These are phyloP conservation scores for Ogataea ramenticola DNA, from an alignment of 805 yeast species.

Conservation along the genomic window DNA sequence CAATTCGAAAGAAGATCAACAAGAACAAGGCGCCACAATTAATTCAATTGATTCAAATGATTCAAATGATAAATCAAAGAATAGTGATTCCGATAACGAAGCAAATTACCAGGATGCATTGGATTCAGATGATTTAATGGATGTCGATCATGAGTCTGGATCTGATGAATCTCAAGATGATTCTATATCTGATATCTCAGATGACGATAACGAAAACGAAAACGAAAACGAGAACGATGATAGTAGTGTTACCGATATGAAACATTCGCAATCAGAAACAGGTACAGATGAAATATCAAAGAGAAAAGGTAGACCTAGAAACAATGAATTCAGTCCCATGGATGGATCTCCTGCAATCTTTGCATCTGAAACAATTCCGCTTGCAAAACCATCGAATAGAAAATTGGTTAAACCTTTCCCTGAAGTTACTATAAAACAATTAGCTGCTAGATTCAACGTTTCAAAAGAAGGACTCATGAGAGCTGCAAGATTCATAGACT, in stretches of 20 bases:
- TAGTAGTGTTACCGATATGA: neutral
- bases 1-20: too few species aligned
- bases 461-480: constrained; percentile 10
- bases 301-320: neutral
- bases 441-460: constrained; percentile 20
- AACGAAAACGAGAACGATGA: neutral
- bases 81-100: too few species aligned
- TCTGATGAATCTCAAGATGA: constrained; percentile 11
- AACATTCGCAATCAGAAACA: neutral
- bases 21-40: too few species aligned
- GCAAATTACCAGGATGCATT: neutral
- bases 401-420: constrained; percentile 21
- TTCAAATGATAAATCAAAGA: too few species aligned
- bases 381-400: constrained; percentile 13
- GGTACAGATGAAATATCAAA: neutral
- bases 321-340: constrained; percentile 14
- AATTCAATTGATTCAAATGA: too few species aligned
- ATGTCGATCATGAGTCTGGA: constrained; percentile 5
- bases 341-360: constrained; percentile 17
- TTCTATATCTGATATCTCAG: constrained; percentile 13
- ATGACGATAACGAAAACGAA: constrained; percentile 1
- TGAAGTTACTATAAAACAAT: constrained; percentile 20
- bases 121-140: neutral
- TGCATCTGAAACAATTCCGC: constrained; percentile 9
- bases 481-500: neutral